Evolutionary conservation across 164 flowering plant genomes (phyloP).

Genomic region (Aristolochia contorta): DNA sequence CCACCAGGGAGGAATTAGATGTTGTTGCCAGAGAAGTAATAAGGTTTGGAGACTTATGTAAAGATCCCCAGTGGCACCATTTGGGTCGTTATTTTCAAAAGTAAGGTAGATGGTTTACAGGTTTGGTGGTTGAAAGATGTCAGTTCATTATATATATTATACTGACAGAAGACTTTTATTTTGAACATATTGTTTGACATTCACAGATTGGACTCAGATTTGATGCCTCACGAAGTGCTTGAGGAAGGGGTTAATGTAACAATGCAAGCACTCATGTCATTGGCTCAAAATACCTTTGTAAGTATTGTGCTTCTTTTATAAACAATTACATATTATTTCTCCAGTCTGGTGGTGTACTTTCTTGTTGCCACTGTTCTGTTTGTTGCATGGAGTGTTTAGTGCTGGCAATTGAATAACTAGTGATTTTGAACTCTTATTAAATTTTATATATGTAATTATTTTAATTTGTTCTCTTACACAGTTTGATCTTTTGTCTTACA

Average conservation of each 20-base stretch:
- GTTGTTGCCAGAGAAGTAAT: slow-evolving; percentile 75
- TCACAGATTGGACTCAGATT: slow-evolving; percentile 53
- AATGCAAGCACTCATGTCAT: slow-evolving; percentile 54
- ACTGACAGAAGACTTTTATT: background rate
- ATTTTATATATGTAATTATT: no score
- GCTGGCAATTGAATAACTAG: no score
- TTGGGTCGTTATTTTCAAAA: slow-evolving; percentile 81
- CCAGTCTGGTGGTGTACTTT: no score
- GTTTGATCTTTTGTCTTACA: no score
- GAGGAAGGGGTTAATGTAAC: slow-evolving; percentile 62
- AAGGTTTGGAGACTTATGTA: slow-evolving; percentile 88
- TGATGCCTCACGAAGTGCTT: slow-evolving; percentile 40
- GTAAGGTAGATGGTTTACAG: slow-evolving; percentile 29
- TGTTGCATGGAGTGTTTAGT: no score
- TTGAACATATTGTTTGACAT: slow-evolving; percentile 6
- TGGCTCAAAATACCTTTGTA: slow-evolving; percentile 81
- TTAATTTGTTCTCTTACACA: no score
- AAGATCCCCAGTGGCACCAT: slow-evolving; percentile 94
- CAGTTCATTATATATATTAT: background rate
- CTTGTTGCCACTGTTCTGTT: no score
- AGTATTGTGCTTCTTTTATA: slow-evolving; percentile 17
- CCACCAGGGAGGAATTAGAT: slow-evolving; percentile 68
- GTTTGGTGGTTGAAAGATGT: background rate
- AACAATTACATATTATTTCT: background rate
- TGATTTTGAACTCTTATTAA: no score